Percentiles rank a stretch among this genome's conserved stretches.
These are phyloP conservation scores for Xylaria longipes DNA, from an alignment of 495 filamentous ascomycete species.

Conservation along the genomic window DNA sequence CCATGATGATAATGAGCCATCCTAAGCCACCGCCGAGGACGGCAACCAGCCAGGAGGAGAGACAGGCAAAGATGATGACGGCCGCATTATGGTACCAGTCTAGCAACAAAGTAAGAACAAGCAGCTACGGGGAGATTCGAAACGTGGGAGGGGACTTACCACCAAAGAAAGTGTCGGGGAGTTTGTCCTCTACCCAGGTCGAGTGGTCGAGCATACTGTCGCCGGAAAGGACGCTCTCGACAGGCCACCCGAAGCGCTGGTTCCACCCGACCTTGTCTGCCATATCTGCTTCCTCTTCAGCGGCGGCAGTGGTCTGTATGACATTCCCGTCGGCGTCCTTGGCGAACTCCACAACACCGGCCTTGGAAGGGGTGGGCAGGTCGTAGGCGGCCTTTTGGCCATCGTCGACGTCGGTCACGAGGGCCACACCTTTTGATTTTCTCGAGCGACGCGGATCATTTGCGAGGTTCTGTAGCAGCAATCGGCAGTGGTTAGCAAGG, in stretches of 20 bases:
- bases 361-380: conserved; percentile 75
- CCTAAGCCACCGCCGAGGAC: conserved; percentile 87
- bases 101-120: conserved; percentile 43
- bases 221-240: conserved; percentile 56
- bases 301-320: conserved; percentile 49
- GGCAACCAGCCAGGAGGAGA: conserved; percentile 89
- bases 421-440: conserved; percentile 69
- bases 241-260: conserved; percentile 75
- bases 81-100: conserved; percentile 98
- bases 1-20: conserved; percentile 94
- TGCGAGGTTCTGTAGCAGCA: conserved; percentile 46
- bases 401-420: conserved; percentile 78
- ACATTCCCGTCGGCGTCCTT: conserved; percentile 54
- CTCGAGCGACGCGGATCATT: conserved; percentile 67
- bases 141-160: conserved; percentile 56
- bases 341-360: conserved; percentile 59
- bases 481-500: conserved; percentile 13
- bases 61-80: conserved; percentile 89
- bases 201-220: conserved; percentile 83
- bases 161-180: conserved; percentile 92
- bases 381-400: conserved; percentile 74
- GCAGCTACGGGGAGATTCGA: conserved; percentile 10
- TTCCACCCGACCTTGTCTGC: conserved; percentile 84
- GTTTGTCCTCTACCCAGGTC: conserved; percentile 80
- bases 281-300: conserved; percentile 66